Evolutionary conservation across 352 stramenopile species (phyloP).

Genomic region (Phytophthora cryptogea): DNA sequence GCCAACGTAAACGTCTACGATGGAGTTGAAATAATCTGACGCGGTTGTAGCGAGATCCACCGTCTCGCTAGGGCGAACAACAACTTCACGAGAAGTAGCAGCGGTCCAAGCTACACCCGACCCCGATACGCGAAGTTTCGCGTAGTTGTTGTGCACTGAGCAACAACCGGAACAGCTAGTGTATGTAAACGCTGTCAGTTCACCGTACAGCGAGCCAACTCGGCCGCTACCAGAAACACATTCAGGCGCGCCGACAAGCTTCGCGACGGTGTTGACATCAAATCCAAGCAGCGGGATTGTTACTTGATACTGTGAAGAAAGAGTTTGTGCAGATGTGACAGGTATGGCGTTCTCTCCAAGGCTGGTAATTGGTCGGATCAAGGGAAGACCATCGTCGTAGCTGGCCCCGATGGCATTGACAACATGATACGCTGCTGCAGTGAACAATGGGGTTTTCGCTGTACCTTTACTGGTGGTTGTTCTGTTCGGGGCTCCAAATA

Average conservation of each 20-base stretch:
- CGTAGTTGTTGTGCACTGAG: conserved; percentile 56
- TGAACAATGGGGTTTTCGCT: conserved; percentile 8
- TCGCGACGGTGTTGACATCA: conserved; percentile 64
- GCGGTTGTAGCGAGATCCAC: conserved; percentile 57
- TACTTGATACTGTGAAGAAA: conserved; percentile 45
- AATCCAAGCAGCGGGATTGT: conserved; percentile 49
- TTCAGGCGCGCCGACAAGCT: conserved; percentile 65
- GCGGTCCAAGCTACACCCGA: conserved; percentile 39
- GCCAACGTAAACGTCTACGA: conserved; percentile 65
- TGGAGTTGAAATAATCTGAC: conserved; percentile 59
- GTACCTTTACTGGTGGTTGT: conserved; percentile 10
- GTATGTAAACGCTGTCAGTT: conserved; percentile 53
- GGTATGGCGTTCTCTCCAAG: conserved; percentile 37
- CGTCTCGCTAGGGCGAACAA: conserved; percentile 48
- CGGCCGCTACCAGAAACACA: conserved; percentile 63
- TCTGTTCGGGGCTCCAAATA: conserved; percentile 46
- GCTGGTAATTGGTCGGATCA: conserved; percentile 38
- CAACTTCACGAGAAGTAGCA: conserved; percentile 41
- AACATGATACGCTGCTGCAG: conserved; percentile 40
- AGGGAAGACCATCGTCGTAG: conserved; percentile 24
- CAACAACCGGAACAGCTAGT: conserved; percentile 71
- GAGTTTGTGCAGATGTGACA: conserved; percentile 33
- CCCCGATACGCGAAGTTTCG: conserved; percentile 47
- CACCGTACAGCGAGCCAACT: conserved; percentile 53
- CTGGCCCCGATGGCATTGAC: conserved; percentile 50